A percentile compares a stretch with the other conserved stretches of the same genome.
Conservation (phyloP, 2,329 filamentous ascomycete genomes). For the Myriosclerotinia scirpicola region DNA sequence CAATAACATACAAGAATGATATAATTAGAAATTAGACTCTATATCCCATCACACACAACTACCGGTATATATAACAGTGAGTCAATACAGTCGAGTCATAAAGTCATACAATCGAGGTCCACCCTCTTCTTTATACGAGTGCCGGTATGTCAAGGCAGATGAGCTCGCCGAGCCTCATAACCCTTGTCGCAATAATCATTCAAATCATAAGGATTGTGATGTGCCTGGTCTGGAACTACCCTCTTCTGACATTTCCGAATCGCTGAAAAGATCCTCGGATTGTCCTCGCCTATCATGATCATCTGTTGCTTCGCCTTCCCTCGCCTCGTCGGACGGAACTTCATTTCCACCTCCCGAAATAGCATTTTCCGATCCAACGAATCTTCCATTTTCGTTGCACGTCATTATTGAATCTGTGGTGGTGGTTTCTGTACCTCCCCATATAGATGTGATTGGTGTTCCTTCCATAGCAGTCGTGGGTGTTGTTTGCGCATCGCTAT, state of each 20-base stretch:
- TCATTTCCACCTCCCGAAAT: neutral
- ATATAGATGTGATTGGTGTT: conserved; percentile 33
- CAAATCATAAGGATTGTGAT: conserved; percentile 20
- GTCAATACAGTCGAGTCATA: conserved; percentile 6
- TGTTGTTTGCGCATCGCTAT: conserved; percentile 31
- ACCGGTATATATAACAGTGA: neutral
- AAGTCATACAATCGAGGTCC: neutral
- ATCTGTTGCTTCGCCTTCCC: neutral
- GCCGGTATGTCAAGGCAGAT: conserved; percentile 1
- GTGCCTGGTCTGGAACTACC: conserved; percentile 22
- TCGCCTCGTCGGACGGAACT: neutral
- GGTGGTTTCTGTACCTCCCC: conserved; percentile 28
- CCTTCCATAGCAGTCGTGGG: conserved; percentile 33
- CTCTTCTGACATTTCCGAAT: conserved; percentile 29
- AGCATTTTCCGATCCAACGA: neutral
- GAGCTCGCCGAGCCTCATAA: neutral
- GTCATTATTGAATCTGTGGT: neutral
- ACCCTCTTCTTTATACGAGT: neutral
- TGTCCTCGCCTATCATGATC: conserved; percentile 16
- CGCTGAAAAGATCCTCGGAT: conserved; percentile 21
- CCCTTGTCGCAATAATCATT: conserved; percentile 4
- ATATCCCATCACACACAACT: neutral
- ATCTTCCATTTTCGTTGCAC: neutral
- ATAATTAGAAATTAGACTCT: conserved; percentile 7
- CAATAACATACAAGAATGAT: neutral